A percentile compares a stretch with the other conserved stretches of the same genome.
phyloP scores from a whole-genome alignment of 1,139 yeast species.

The Spathaspora jeffriesii region DNA sequence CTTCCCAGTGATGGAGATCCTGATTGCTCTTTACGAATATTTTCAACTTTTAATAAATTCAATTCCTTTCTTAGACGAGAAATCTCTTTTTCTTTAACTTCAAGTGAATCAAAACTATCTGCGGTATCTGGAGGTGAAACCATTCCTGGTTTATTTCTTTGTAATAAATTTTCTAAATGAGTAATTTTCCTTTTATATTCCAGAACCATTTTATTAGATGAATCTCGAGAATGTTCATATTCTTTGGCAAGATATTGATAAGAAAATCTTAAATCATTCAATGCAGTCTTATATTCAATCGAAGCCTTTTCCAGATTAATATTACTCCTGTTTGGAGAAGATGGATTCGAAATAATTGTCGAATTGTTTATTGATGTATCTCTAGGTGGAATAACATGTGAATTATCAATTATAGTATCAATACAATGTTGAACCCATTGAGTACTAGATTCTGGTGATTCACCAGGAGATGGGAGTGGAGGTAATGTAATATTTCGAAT shows the following conservation, averaged over 20 bases:
- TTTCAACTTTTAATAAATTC: constrained; percentile 50
- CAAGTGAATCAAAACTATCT: constrained; percentile 15
- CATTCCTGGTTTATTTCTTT: constrained; percentile 1
- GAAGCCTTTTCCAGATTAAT: constrained; percentile 24
- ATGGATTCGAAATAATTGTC: constrained; percentile 21
- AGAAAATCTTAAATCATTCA: constrained; percentile 62
- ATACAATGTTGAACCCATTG: constrained; percentile 59
- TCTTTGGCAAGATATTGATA: constrained; percentile 63
- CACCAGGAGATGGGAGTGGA: constrained; percentile 26
- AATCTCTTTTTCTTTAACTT: constrained; percentile 44
- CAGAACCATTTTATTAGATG: constrained; percentile 47
- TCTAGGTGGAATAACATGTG: neutral
- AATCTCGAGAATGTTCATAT: constrained; percentile 56
- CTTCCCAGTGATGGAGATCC: constrained; percentile 9
- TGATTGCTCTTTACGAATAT: constrained; percentile 23
- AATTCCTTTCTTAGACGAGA: constrained; percentile 48
- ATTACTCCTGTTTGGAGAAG: constrained; percentile 20
- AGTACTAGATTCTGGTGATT: constrained; percentile 32
- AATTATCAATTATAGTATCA: constrained; percentile 29
- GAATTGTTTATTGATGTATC: constrained; percentile 10
- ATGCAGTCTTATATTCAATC: constrained; percentile 53
- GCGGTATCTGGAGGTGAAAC: constrained; percentile 8
- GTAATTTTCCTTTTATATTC: constrained; percentile 48
- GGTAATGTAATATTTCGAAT: constrained; percentile 52
- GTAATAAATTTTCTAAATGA: constrained; percentile 42